Evolutionary conservation across 2,329 filamentous ascomycete genomes (phyloP).

Genomic region (Fusarium nelsonii): DNA sequence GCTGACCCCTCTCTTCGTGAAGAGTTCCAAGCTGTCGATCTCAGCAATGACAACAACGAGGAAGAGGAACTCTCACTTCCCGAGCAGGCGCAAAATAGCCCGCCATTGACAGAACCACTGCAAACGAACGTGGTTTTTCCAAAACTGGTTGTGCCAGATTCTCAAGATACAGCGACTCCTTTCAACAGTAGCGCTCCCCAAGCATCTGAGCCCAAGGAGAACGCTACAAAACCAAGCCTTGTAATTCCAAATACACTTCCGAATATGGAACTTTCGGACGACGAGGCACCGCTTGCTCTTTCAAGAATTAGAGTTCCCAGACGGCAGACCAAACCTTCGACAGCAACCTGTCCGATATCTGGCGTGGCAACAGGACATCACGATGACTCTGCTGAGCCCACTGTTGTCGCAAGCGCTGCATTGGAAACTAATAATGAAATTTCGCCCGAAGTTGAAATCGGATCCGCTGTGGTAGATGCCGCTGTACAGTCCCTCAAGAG

Average conservation of each 20-base stretch:
- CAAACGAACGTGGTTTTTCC: background rate
- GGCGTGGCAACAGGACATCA: background rate
- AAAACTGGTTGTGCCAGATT: conserved; percentile 46
- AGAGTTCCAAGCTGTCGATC: conserved; percentile 22
- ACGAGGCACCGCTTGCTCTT: conserved; percentile 52
- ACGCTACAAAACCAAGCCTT: background rate
- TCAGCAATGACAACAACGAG: conserved; percentile 14
- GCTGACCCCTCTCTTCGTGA: conserved; percentile 8
- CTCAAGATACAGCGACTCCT: conserved; percentile 46
- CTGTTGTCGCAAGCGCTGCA: background rate
- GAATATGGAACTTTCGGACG: conserved; percentile 52
- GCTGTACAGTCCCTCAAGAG: conserved; percentile 23
- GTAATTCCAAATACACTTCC: background rate
- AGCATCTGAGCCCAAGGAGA: conserved; percentile 7
- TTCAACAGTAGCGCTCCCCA: conserved; percentile 42
- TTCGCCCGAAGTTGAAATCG: background rate
- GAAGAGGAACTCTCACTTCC: background rate
- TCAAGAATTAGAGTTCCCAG: conserved; percentile 19
- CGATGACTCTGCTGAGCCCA: background rate
- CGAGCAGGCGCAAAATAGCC: background rate
- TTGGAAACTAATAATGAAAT: background rate
- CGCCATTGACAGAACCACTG: background rate
- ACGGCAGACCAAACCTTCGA: background rate
- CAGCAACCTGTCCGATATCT: background rate
- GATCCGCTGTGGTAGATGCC: background rate